Conservation (phyloP, 2,329 filamentous ascomycete genomes). For the Akanthomyces muscarius region DNA sequence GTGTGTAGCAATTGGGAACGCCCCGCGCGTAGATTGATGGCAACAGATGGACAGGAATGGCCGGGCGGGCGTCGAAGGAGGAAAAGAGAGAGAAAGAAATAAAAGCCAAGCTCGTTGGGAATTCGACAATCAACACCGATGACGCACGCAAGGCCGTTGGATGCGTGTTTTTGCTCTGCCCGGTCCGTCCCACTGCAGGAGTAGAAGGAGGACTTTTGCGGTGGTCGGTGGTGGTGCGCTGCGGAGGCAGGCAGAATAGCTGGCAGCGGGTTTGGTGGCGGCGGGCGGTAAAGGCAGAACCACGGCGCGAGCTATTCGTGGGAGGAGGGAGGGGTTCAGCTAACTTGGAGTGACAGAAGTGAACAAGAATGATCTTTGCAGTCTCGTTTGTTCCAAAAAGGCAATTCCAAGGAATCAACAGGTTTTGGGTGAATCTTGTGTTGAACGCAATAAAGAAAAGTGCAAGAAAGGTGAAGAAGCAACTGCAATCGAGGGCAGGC, state of each 20-base stretch:
- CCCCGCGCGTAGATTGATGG: constrained; percentile 2
- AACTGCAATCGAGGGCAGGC: neutral
- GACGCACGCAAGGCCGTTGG: constrained; percentile 1
- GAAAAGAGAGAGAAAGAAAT: constrained; percentile 9
- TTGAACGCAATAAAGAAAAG: neutral
- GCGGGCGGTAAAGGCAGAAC: constrained; percentile 12
- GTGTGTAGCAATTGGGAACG: neutral
- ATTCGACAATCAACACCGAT: neutral
- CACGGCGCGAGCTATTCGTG: neutral
- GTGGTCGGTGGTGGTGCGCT: neutral
- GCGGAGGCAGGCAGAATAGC: neutral
- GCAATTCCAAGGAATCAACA: neutral
- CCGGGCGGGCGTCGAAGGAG: constrained; percentile 2
- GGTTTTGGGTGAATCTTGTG: neutral
- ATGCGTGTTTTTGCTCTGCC: constrained; percentile 12
- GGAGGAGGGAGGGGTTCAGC: neutral
- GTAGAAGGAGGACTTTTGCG: constrained; percentile 13
- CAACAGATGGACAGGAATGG: neutral
- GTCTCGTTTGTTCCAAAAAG: neutral
- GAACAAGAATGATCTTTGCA: neutral
- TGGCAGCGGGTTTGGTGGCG: neutral
- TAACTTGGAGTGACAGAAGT: neutral
- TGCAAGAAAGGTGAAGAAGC: neutral
- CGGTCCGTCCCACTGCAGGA: neutral
- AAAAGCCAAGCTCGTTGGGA: constrained; percentile 13